Conservation (phyloP, 148 eudicot genomes). For the Vaccinium macrocarpon region DNA sequence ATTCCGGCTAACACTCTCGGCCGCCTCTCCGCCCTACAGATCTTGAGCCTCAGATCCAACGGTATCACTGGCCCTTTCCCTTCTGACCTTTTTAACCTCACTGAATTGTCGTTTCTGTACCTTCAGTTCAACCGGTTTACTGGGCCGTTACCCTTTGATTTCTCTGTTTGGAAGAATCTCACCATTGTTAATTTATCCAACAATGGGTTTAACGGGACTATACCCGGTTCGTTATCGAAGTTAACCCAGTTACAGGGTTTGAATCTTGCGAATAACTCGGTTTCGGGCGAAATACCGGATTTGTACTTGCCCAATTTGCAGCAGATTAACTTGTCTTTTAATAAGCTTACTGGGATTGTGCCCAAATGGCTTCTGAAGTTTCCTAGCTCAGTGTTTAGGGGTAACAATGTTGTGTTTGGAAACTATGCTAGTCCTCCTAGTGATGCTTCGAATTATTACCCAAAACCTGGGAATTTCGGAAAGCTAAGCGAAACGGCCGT, state of each 20-base stretch:
- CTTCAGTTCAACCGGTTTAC: slow-evolving; percentile 67
- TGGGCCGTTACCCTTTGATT: slow-evolving; percentile 64
- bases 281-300: slow-evolving; percentile 75
- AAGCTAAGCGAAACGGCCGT: slow-evolving; percentile 45
- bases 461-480: slow-evolving; percentile 24
- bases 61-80: slow-evolving; percentile 67
- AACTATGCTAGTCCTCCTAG: slow-evolving; percentile 29
- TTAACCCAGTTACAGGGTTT: slow-evolving; percentile 47
- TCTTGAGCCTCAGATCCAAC: slow-evolving; percentile 75
- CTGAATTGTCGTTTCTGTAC: slow-evolving; percentile 53
- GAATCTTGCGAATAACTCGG: slow-evolving; percentile 59
- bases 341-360: slow-evolving; percentile 61
- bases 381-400: slow-evolving; percentile 57
- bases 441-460: slow-evolving; percentile 5
- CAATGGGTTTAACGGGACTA: slow-evolving; percentile 64
- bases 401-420: slow-evolving; percentile 45
- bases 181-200: slow-evolving; percentile 58
- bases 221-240: slow-evolving; percentile 53
- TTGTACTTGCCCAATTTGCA: slow-evolving; percentile 46
- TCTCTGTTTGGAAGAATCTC: slow-evolving; percentile 60
- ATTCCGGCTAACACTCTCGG: slow-evolving; percentile 62
- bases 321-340: slow-evolving; percentile 55
- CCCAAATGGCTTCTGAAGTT: slow-evolving; percentile 66
- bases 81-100: slow-evolving; percentile 50
- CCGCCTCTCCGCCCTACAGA: slow-evolving; percentile 61